Evolutionary conservation across 805 yeast species (phyloP).

Genomic region (Blastobotrys chiropterorum): DNA sequence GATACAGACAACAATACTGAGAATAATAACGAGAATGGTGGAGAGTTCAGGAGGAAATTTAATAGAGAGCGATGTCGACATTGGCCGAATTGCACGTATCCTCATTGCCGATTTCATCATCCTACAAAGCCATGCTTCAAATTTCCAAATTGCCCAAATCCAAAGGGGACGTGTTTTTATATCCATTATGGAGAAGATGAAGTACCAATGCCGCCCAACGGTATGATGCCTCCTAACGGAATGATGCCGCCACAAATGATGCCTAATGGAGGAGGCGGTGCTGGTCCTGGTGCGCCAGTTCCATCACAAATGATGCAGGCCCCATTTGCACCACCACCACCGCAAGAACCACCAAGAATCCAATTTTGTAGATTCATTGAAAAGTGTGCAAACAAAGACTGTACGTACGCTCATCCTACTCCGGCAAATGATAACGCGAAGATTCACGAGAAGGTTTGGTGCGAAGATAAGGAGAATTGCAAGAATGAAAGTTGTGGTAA

Average conservation of each 20-base stretch:
- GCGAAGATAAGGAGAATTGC: slow-evolving; percentile 64
- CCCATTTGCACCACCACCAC: slow-evolving; percentile 36
- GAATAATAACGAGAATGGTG: slow-evolving; percentile 1
- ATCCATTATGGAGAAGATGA: slow-evolving; percentile 79
- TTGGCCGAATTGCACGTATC: slow-evolving; percentile 32
- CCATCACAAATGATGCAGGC: slow-evolving; percentile 6
- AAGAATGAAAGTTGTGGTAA: slow-evolving; percentile 53
- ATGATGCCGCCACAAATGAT: no score
- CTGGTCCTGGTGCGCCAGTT: slow-evolving; percentile 4
- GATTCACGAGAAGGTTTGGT: slow-evolving; percentile 64
- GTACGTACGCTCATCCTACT: slow-evolving; percentile 91
- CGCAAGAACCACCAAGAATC: slow-evolving; percentile 24
- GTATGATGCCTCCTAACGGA: slow-evolving; percentile 1
- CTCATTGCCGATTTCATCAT: slow-evolving; percentile 64
- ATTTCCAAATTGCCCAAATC: slow-evolving; percentile 71
- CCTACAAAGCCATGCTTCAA: slow-evolving; percentile 71
- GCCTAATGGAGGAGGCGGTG: neutral
- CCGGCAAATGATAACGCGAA: slow-evolving; percentile 73
- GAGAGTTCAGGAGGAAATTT: neutral
- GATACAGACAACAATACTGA: neutral
- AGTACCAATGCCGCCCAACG: slow-evolving; percentile 2
- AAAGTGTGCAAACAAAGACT: slow-evolving; percentile 66
- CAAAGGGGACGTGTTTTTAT: slow-evolving; percentile 75
- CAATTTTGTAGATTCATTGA: slow-evolving; percentile 70
- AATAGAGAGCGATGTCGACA: slow-evolving; percentile 23